Conservation (phyloP, 2,329 filamentous ascomycete genomes). For the Beauveria pseudobassiana region DNA sequence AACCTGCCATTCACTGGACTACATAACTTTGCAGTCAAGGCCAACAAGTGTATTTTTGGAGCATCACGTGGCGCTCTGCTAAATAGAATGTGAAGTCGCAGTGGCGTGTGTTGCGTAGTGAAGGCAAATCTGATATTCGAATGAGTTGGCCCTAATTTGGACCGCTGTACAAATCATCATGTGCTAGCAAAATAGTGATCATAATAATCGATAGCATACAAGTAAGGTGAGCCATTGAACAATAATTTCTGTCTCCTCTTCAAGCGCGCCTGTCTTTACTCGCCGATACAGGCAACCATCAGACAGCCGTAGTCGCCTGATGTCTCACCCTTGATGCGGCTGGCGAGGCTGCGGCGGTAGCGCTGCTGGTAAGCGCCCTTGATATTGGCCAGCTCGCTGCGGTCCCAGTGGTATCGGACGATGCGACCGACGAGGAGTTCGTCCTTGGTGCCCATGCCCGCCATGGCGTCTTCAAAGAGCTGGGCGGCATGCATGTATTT, state of each 20-base stretch:
- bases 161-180: not conserved
- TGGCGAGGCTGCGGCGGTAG: slow-evolving; percentile 59
- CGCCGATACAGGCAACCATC: slow-evolving; percentile 62
- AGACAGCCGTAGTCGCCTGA: slow-evolving; percentile 74
- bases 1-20: not conserved
- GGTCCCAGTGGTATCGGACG: slow-evolving; percentile 78
- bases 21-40: not conserved
- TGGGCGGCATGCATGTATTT: slow-evolving; percentile 77
- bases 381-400: slow-evolving; percentile 64
- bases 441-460: slow-evolving; percentile 81
- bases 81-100: not conserved
- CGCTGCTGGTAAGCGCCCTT: slow-evolving; percentile 68
- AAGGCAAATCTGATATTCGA: not conserved
- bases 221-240: not conserved
- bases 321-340: slow-evolving; percentile 72
- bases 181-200: not conserved
- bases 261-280: slow-evolving; percentile 19
- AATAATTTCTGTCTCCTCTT: not conserved
- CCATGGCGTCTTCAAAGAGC: slow-evolving; percentile 81
- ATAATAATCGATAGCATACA: not conserved
- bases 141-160: not conserved
- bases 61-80: not conserved
- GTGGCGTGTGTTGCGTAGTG: not conserved
- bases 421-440: slow-evolving; percentile 68
- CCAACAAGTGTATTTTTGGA: not conserved